A percentile compares a stretch with the other conserved stretches of the same genome.
phyloP scores from a whole-genome alignment of 495 filamentous ascomycete species.

The Penicillium roqueforti region DNA sequence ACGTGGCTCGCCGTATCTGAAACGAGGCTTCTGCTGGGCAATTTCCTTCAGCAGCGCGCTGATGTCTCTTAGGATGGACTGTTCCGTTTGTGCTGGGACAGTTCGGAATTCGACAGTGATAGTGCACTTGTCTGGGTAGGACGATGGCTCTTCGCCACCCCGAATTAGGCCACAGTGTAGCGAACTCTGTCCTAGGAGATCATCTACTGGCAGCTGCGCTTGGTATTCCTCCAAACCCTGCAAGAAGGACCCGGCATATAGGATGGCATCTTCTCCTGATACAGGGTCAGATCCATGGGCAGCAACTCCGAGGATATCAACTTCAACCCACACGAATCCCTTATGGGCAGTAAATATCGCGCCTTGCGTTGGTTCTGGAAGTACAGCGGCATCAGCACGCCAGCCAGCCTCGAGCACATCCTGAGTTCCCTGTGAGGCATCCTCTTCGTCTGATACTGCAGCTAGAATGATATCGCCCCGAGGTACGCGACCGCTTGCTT shows the following conservation, averaged over 20 bases:
- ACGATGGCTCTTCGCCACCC: slow-evolving; percentile 46
- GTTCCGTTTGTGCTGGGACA: slow-evolving; percentile 32
- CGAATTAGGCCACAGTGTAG: slow-evolving; percentile 44
- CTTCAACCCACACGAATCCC: slow-evolving; percentile 46
- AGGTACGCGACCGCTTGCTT: slow-evolving; percentile 19
- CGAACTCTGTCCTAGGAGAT: slow-evolving; percentile 32
- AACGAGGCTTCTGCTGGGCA: slow-evolving; percentile 17
- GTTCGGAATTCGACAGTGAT: slow-evolving; percentile 45
- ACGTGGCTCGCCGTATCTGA: slow-evolving; percentile 28
- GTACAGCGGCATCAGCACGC: slow-evolving; percentile 43
- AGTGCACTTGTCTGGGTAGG: slow-evolving; percentile 41
- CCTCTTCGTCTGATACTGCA: slow-evolving; percentile 48
- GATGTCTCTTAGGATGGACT: slow-evolving; percentile 30
- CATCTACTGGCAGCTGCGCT: slow-evolving; percentile 26
- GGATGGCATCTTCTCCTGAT: slow-evolving; percentile 41
- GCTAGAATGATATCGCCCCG: slow-evolving; percentile 45
- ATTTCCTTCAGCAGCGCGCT: slow-evolving; percentile 20
- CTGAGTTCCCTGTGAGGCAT: slow-evolving; percentile 41
- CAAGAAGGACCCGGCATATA: slow-evolving; percentile 41
- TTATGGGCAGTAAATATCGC: slow-evolving; percentile 41
- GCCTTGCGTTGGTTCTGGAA: slow-evolving; percentile 39
- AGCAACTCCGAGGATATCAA: slow-evolving; percentile 42
- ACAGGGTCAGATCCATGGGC: slow-evolving; percentile 44
- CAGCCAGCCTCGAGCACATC: slow-evolving; percentile 45
- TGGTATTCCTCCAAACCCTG: slow-evolving; percentile 38